Evolutionary conservation across 2,329 filamentous ascomycete genomes (phyloP).

Genomic region (Fusarium stilboides): DNA sequence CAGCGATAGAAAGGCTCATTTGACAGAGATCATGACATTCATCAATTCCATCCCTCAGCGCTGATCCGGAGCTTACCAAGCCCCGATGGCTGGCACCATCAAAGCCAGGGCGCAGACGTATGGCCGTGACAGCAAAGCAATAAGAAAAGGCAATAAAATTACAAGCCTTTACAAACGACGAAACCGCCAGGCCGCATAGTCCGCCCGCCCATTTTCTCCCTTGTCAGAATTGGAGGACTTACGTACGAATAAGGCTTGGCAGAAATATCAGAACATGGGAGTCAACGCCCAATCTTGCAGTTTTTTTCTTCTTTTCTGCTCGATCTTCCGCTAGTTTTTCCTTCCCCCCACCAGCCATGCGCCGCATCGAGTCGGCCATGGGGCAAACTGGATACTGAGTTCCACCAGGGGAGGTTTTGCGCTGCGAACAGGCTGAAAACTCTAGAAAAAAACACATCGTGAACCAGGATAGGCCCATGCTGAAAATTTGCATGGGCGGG

Average conservation of each 20-base stretch:
- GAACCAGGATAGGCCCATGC: conserved; percentile 44
- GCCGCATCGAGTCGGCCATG: conserved; percentile 29
- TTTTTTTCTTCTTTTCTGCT: conserved; percentile 13
- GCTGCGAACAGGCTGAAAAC: conserved; percentile 26
- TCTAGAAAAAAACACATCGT: conserved; percentile 11
- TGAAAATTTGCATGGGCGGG: conserved; percentile 26
- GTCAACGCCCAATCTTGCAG: conserved; percentile 7
- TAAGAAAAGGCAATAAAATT: conserved; percentile 33
- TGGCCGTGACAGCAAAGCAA: conserved; percentile 15
- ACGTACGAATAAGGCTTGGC: conserved; percentile 19
- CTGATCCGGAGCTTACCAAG: conserved; percentile 26
- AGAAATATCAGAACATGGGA: conserved; percentile 14
- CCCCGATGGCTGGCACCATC: conserved; percentile 23
- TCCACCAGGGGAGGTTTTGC: conserved; percentile 21
- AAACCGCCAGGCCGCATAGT: conserved; percentile 19
- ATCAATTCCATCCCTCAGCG: background rate
- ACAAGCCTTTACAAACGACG: conserved; percentile 5
- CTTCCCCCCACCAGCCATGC: conserved; percentile 29
- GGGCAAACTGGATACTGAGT: conserved; percentile 30
- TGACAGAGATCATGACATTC: conserved; percentile 24
- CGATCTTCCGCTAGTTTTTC: conserved; percentile 29
- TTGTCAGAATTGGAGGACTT: conserved; percentile 8
- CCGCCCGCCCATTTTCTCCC: conserved; percentile 11
- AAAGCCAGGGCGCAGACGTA: conserved; percentile 39
- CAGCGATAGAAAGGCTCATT: conserved; percentile 20